These are phyloP conservation scores for Kalaharituber pfeilii DNA, from an alignment of 2,329 filamentous ascomycete species.

Conservation along the genomic window DNA sequence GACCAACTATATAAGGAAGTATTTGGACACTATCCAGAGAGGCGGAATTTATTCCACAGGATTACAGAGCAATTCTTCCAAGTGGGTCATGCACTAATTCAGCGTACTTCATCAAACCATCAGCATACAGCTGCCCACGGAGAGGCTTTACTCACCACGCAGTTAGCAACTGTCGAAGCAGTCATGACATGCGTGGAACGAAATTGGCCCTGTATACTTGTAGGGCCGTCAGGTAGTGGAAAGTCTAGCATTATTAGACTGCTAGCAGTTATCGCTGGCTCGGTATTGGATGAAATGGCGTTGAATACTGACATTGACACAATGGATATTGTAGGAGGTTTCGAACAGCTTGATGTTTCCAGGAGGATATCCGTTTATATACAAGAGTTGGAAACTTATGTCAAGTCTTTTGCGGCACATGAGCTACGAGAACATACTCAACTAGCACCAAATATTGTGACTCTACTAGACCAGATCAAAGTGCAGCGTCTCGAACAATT, in stretches of 20 bases:
- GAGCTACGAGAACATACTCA: neutral
- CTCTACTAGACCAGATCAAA: neutral
- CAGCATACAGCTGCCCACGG: slow-evolving; percentile 25
- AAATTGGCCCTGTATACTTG: slow-evolving; percentile 74
- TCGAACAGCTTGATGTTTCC: slow-evolving; percentile 77
- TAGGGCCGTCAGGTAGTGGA: slow-evolving; percentile 67
- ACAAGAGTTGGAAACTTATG: slow-evolving; percentile 34
- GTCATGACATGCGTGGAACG: slow-evolving; percentile 74
- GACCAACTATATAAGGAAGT: slow-evolving; percentile 46
- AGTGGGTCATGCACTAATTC: slow-evolving; percentile 57
- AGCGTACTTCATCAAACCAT: slow-evolving; percentile 34
- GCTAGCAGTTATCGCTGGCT: slow-evolving; percentile 62
- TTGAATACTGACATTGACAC: slow-evolving; percentile 93
- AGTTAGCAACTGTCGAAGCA: slow-evolving; percentile 63
- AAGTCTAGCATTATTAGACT: slow-evolving; percentile 69
- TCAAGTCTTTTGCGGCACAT: slow-evolving; percentile 23
- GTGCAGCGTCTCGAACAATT: neutral
- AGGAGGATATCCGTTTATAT: slow-evolving; percentile 50
- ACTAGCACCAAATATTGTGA: neutral
- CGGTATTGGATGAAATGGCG: slow-evolving; percentile 60
- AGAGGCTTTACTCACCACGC: slow-evolving; percentile 24
- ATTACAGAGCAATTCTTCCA: slow-evolving; percentile 50
- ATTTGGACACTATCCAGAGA: slow-evolving; percentile 38
- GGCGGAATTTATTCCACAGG: slow-evolving; percentile 56
- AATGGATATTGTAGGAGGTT: slow-evolving; percentile 92